Evolutionary conservation across 106 monocot genomes (phyloP).

Genomic region (Dactylorhiza incarnata): DNA sequence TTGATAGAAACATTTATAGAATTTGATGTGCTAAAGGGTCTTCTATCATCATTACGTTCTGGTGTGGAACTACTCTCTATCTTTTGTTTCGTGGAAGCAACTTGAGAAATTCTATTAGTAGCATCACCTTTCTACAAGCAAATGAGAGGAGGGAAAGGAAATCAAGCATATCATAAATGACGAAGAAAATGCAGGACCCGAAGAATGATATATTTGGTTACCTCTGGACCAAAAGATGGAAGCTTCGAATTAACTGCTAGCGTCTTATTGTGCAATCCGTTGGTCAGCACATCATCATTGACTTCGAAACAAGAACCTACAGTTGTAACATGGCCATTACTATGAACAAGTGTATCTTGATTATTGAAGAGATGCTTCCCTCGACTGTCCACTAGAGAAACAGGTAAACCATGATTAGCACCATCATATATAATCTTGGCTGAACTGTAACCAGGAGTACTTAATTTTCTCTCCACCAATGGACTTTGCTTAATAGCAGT

Average conservation of each 20-base stretch:
- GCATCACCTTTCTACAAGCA: background rate
- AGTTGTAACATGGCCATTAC: conserved; percentile 7
- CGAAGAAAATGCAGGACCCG: background rate
- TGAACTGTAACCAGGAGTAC: conserved; percentile 1
- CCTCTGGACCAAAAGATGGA: conserved; percentile 3
- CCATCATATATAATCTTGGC: conserved; percentile 2
- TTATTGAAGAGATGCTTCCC: background rate
- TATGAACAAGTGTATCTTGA: background rate
- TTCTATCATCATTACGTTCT: background rate
- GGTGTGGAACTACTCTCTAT: background rate
- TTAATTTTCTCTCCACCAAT: conserved; percentile 11
- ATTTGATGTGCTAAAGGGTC: conserved; percentile 1
- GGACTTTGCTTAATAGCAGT: conserved; percentile 15
- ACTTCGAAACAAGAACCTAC: conserved; percentile 15
- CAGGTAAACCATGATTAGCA: background rate
- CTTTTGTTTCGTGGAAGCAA: background rate
- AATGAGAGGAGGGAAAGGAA: background rate
- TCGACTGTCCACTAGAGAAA: background rate
- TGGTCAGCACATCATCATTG: conserved; percentile 5
- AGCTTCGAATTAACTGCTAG: conserved; percentile 4
- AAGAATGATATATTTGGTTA: background rate
- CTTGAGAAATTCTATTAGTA: background rate
- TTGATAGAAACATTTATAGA: background rate
- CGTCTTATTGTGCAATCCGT: conserved; percentile 4
- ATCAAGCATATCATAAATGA: background rate